These are phyloP conservation scores for Diplodia mutila DNA, from an alignment of 2,329 filamentous ascomycete genomes.

Conservation along the genomic window DNA sequence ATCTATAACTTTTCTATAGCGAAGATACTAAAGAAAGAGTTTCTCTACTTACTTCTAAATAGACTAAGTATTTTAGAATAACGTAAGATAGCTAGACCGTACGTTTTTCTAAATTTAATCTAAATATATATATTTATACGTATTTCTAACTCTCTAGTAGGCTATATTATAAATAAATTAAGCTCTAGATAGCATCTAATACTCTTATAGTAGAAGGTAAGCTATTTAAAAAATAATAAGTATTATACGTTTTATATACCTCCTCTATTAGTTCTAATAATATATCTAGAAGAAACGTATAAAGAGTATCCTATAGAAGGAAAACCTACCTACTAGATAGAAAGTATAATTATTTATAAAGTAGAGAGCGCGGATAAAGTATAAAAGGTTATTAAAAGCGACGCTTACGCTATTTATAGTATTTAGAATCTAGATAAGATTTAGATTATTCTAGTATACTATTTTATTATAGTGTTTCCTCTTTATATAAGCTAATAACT, in stretches of 20 bases:
- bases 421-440: background rate
- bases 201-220: background rate
- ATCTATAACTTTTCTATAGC: no score
- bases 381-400: background rate
- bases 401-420: background rate
- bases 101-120: no score
- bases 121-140: no score
- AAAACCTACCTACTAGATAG: background rate
- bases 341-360: background rate
- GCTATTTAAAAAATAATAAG: no score
- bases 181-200: background rate
- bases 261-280: background rate
- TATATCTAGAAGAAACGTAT: background rate
- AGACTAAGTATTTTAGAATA: background rate
- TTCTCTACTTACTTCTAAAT: background rate
- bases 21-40: slow-evolving; percentile 3
- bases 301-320: background rate
- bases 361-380: background rate
- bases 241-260: background rate
- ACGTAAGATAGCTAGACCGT: background rate
- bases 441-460: background rate
- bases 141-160: background rate
- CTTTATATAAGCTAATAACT: background rate
- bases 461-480: background rate
- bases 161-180: background rate